Evolutionary conservation across 1,139 yeast species (phyloP).

Genomic region (Meyerozyma carpophila): DNA sequence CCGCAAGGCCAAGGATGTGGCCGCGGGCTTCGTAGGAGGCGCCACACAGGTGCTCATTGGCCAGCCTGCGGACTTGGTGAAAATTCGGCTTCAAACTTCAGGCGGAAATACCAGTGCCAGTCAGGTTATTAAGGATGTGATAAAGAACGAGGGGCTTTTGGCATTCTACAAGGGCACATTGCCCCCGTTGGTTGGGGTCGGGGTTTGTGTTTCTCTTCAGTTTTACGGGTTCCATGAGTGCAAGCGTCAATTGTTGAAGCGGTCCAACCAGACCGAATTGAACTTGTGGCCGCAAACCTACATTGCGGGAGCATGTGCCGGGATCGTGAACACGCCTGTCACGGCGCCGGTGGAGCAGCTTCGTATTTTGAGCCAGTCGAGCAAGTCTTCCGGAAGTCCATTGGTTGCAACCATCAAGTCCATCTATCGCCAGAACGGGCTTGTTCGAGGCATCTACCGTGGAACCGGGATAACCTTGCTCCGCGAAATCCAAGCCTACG

Average conservation of each 20-base stretch:
- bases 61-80: constrained; percentile 69
- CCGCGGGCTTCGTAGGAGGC: constrained; percentile 47
- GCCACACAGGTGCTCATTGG: constrained; percentile 72
- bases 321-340: constrained; percentile 68
- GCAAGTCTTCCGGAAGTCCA: constrained; percentile 46
- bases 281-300: constrained; percentile 60
- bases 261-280: constrained; percentile 26
- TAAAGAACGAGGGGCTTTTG: constrained; percentile 51
- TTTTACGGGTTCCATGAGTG: constrained; percentile 78
- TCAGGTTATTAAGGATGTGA: constrained; percentile 48
- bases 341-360: constrained; percentile 74
- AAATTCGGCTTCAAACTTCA: constrained; percentile 58
- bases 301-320: constrained; percentile 71
- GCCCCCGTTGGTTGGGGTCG: constrained; percentile 53
- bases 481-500: constrained; percentile 76
- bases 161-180: constrained; percentile 34
- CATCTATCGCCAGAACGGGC: constrained; percentile 45
- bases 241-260: constrained; percentile 49
- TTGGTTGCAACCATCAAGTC: constrained; percentile 31
- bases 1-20: constrained; percentile 58
- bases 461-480: constrained; percentile 56
- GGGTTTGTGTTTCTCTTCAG: constrained; percentile 69
- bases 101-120: constrained; percentile 32
- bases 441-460: constrained; percentile 48
- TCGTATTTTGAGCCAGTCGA: constrained; percentile 66